Evolutionary conservation across 768 basidiomycete species (phyloP).

Genomic region (Lentinula guzmanii): DNA sequence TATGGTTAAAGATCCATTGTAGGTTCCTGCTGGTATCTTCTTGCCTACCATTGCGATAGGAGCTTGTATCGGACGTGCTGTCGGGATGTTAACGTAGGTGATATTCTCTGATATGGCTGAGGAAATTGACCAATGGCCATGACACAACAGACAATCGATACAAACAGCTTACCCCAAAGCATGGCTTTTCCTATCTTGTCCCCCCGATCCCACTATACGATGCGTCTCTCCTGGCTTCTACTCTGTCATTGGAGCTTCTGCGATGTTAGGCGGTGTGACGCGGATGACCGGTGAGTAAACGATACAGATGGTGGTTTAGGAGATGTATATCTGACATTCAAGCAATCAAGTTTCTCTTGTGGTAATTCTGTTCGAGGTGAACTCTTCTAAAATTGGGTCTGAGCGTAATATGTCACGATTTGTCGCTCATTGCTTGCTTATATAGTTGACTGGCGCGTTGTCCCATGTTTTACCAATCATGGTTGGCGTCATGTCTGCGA

Average conservation of each 20-base stretch:
- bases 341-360: constrained; percentile 58
- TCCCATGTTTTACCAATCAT: constrained; percentile 81
- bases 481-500: constrained; percentile 72
- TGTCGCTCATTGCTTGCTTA: not conserved
- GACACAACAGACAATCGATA: constrained; percentile 49
- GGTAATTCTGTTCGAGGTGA: constrained; percentile 69
- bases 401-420: not conserved
- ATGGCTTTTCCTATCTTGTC: constrained; percentile 68
- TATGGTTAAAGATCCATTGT: not conserved
- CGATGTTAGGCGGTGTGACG: constrained; percentile 72
- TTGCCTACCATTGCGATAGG: constrained; percentile 72
- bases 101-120: not conserved
- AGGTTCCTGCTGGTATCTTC: constrained; percentile 77
- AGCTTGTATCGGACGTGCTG: constrained; percentile 64
- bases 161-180: constrained; percentile 61
- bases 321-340: not conserved
- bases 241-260: constrained; percentile 70
- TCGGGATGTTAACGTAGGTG: constrained; percentile 61
- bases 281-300: constrained; percentile 60
- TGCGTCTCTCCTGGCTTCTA: constrained; percentile 77
- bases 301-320: not conserved
- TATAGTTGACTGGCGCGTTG: constrained; percentile 67
- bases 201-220: constrained; percentile 60
- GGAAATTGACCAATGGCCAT: not conserved
- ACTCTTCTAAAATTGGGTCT: constrained; percentile 3